Percentiles rank a stretch among this genome's conserved stretches.
These are phyloP conservation scores for Neonectria punicea DNA, from an alignment of 2,329 filamentous ascomycete genomes.

Conservation along the genomic window DNA sequence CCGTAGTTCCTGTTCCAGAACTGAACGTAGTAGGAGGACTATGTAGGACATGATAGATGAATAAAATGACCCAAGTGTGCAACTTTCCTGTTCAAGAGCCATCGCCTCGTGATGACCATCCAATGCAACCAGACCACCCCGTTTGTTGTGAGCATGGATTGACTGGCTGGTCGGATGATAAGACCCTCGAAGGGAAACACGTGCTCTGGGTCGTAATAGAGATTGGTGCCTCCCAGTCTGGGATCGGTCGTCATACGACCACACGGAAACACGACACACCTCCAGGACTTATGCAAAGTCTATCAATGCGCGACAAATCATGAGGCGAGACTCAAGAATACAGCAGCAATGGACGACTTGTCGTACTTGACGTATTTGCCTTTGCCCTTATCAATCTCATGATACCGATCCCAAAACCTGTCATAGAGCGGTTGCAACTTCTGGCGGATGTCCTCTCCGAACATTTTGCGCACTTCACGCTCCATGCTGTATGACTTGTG, in stretches of 20 bases:
- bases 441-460: constrained; percentile 86
- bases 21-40: background rate
- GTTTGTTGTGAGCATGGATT: background rate
- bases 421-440: constrained; percentile 95
- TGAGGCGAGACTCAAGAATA: constrained; percentile 63
- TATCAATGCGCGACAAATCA: constrained; percentile 32
- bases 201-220: background rate
- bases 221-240: background rate
- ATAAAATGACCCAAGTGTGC: constrained; percentile 17
- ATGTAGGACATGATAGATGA: constrained; percentile 8
- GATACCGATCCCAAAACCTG: constrained; percentile 96
- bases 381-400: constrained; percentile 97
- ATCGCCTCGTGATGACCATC: background rate
- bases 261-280: background rate
- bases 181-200: background rate
- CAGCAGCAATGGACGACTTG: constrained; percentile 79
- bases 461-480: constrained; percentile 82
- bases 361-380: constrained; percentile 99
- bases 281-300: background rate
- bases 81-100: background rate
- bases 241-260: background rate
- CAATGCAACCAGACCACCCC: background rate
- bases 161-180: background rate
- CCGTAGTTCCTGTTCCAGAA: background rate
- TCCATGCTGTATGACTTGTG: constrained; percentile 93